Base-by-base conservation (phyloP, 2,329 filamentous ascomycete genomes). In the Pseudofabraea citricarpa region DNA sequence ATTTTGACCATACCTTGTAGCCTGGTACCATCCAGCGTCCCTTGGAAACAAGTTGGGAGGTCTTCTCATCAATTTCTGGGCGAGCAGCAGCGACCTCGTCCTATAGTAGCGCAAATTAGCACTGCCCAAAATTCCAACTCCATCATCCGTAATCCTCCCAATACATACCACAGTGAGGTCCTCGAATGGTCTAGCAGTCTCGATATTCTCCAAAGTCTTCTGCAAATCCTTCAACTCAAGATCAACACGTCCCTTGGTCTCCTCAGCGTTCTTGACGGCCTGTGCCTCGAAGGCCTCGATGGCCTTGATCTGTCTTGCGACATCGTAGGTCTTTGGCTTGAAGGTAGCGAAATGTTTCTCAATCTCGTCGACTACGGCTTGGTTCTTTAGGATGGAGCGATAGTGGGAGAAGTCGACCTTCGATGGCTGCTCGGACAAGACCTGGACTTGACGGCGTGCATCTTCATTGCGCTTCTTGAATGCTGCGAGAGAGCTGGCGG, bases 391-490 rank as follows among this genome's bases (percentile, higher is more conserved):
- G 59, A 87, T 65, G 65, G 77, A 76, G 71, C 90, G 90, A 87
- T 97, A 98, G 71, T 91, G 80, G 57, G 81, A 70, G 73, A 98
- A 97, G 79, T 98, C 90, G 73, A 98, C 81, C 47, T 81, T 80
- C 63, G 89, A 88, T 54, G 91, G 75, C 67, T 86, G 83, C 72
- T 95, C 89, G 53, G 81, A 83, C 47, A 98, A 88, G 51, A 81
- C 62, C 70, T 86, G 82, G 50, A 98, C 79, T 74, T 91, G 91
- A 76, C 93, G 91, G 73, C 91, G 90, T 66, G 89, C 91, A 68
- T 96, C 90, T 68, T 98, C 93, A 79, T 97, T 96, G 75, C 93
- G 90, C 83, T 95, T 93, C 83, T 98, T 98, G 85, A 98, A 98
- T 56, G 88, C 81, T 69, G 91, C 85, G 51, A 98, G 89, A 51